Evolutionary conservation across 352 stramenopile genomes (phyloP), one percentile per base, ranked within the genome.

Genomic region (Phytophthora capsici): DNA sequence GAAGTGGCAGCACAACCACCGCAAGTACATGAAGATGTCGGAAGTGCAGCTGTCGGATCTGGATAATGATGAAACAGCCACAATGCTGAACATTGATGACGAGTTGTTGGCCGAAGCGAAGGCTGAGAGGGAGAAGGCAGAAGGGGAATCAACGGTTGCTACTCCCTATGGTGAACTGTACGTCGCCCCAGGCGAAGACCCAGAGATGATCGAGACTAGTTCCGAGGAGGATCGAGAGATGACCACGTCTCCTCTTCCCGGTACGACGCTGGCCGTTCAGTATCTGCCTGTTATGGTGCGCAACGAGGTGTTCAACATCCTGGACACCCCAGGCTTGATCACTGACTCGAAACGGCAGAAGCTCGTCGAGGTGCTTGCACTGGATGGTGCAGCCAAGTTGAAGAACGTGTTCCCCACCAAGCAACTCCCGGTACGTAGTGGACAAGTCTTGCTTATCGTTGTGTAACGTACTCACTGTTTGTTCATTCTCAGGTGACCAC

Each of bases 161-260:
- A 77, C 69, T 43, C 64, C 58, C 3, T 7, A 77, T 26, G 69
- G 69, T 19, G 70, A 87, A 16, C 50, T 87, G 22, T 80, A 89
- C 34, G 60, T 93, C 2, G 57, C 82, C 13, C 60, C 84, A 28
- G 84, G 78, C 13, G 80, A 93, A 50, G 76, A 85, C 32, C 68
- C 79, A 0, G 78, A 89, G 36, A 91, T 90, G 80, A 73, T 89
- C 13, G 83, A 92, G 46, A 86, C 77, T 23, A 86, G 74, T 28
- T 66, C 90, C 28, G 73, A 88, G 2, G 80, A 92, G 64, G 78
- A 82, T 12, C 73, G 80, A 3, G 60, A 88, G 43, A 88, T 97
- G 73, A 98, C 91, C 14, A 96, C 89, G 13, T 97, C 91, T n/a
- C 83, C 84, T 22, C 74, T 98, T 14, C 93, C 93, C 3, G 93